These are phyloP conservation scores for Amanita inopinata DNA, from an alignment of 768 basidiomycete species.

Conservation along the genomic window DNA sequence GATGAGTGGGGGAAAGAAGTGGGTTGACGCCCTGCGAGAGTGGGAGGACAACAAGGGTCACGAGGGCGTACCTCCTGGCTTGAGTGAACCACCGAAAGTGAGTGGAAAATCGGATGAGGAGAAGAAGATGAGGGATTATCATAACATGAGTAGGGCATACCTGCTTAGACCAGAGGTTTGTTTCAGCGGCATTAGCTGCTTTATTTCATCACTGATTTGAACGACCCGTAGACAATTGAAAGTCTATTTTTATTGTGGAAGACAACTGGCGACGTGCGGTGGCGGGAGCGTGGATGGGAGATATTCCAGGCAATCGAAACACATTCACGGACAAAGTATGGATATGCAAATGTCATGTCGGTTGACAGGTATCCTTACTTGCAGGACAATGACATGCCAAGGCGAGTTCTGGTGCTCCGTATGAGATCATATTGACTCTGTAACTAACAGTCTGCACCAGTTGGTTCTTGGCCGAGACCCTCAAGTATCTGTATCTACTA, in stretches of 20 bases:
- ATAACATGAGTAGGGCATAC: constrained; percentile 29
- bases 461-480: constrained; percentile 36
- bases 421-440: background rate
- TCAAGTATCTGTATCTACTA: constrained; percentile 61
- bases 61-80: constrained; percentile 33
- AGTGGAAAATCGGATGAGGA: constrained; percentile 12
- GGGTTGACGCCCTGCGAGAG: constrained; percentile 35
- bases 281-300: too few relatives aligned
- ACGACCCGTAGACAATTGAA: constrained; percentile 57
- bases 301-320: constrained; percentile 58
- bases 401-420: constrained; percentile 31
- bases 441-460: constrained; percentile 17
- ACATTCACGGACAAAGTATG: constrained; percentile 41
- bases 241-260: constrained; percentile 63
- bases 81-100: constrained; percentile 25
- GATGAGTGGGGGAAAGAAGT: constrained; percentile 24
- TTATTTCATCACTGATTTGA: background rate
- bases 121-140: constrained; percentile 44
- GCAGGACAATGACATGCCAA: constrained; percentile 59
- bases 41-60: constrained; percentile 35
- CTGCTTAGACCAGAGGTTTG: constrained; percentile 61
- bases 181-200: constrained; percentile 3
- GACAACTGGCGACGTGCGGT: constrained; percentile 50
- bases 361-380: constrained; percentile 30
- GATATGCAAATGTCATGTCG: constrained; percentile 45